Conservation (phyloP, 129 eudicot genomes). For the Kitagawia praeruptora region DNA sequence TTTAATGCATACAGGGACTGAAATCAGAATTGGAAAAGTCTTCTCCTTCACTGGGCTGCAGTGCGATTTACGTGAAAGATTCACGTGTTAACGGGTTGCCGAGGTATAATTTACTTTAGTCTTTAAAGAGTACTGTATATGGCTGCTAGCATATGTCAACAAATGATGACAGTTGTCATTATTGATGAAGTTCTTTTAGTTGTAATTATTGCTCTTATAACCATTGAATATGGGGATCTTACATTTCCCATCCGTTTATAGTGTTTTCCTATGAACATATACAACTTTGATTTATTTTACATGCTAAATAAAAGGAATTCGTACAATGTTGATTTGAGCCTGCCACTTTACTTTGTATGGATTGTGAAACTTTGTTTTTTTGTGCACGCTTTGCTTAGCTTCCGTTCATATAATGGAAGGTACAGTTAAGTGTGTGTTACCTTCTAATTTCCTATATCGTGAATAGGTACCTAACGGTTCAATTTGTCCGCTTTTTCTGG, state of each 20-base stretch:
- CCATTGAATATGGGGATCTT: background rate
- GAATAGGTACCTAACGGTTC: conserved; percentile 88
- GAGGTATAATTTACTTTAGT: conserved; percentile 33
- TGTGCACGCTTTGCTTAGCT: background rate
- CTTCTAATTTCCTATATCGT: conserved; percentile 3
- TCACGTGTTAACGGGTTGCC: conserved; percentile 87
- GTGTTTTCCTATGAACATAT: background rate
- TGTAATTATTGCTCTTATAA: background rate
- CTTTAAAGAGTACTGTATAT: background rate
- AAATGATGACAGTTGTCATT: background rate
- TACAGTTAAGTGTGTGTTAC: background rate
- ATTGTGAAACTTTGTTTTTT: background rate
- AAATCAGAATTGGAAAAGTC: conserved; percentile 93
- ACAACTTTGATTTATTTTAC: background rate
- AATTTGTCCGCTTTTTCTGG: conserved; percentile 98
- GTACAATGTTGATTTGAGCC: background rate
- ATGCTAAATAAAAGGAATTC: background rate
- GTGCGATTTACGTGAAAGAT: conserved; percentile 81
- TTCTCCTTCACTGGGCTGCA: conserved; percentile 88
- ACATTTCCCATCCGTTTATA: background rate
- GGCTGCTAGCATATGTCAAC: background rate
- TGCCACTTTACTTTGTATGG: background rate
- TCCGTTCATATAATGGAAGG: background rate
- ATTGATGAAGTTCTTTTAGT: background rate
- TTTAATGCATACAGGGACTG: conserved; percentile 50